These are phyloP conservation scores for Colletotrichum spinosum DNA, from an alignment of 2,329 filamentous ascomycete species.

Conservation along the genomic window DNA sequence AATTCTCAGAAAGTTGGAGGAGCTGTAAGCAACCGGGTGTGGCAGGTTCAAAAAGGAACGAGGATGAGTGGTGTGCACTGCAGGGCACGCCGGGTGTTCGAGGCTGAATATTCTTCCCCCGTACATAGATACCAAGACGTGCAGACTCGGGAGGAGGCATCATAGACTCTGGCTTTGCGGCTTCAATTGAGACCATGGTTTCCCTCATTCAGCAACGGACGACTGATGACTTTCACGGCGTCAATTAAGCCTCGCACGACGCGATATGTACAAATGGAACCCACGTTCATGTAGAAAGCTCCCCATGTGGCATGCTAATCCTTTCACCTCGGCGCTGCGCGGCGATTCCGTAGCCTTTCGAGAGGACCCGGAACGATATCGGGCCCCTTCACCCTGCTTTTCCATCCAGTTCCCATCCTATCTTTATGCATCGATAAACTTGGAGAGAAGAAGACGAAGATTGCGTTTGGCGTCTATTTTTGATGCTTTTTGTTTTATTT, in stretches of 20 bases:
- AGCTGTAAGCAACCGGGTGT: conserved; percentile 51
- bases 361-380: background rate
- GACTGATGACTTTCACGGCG: conserved; percentile 24
- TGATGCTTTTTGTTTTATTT: background rate
- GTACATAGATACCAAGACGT: conserved; percentile 34
- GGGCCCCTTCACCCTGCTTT: background rate
- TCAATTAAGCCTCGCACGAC: conserved; percentile 30
- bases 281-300: background rate
- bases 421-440: background rate
- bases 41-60: background rate
- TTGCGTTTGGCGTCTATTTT: no score
- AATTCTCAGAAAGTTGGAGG: conserved; percentile 68
- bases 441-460: no score
- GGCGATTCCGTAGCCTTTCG: background rate
- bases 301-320: conserved; percentile 2
- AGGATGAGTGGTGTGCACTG: background rate
- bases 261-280: conserved; percentile 29
- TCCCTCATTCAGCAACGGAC: background rate
- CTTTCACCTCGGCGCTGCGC: conserved; percentile 1
- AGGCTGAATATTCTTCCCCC: conserved; percentile 8
- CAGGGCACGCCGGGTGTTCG: background rate
- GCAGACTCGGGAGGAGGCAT: conserved; percentile 11
- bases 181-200: background rate
- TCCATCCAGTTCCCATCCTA: background rate
- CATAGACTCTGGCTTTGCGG: conserved; percentile 13